Conservation (phyloP, 352 stramenopile species). For the Phytophthora megakarya region DNA sequence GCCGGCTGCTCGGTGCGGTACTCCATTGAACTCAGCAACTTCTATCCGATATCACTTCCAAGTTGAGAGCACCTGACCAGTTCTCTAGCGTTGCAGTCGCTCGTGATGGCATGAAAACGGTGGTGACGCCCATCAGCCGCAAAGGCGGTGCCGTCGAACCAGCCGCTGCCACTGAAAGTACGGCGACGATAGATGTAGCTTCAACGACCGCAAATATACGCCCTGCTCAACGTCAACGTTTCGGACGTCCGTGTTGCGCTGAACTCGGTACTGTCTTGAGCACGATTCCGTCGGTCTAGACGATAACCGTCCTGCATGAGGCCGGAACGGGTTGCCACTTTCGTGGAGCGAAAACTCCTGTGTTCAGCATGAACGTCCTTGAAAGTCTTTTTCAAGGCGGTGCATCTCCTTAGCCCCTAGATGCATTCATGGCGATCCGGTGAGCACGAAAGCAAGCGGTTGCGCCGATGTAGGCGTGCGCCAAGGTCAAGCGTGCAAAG, state of each 20-base stretch:
- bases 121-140: constrained; percentile 4
- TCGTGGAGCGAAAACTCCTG: constrained; percentile 2
- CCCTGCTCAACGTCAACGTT: constrained; percentile 4
- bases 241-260: constrained; percentile 3
- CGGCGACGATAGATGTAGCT: background rate
- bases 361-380: constrained; percentile 6
- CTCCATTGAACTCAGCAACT: too few species aligned
- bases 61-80: too few species aligned
- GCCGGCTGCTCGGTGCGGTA: constrained; percentile 4
- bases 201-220: background rate
- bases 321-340: constrained; percentile 6
- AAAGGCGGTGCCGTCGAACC: constrained; percentile 13
- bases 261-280: constrained; percentile 6
- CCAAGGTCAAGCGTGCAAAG: background rate
- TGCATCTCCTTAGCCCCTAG: background rate
- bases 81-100: too few species aligned
- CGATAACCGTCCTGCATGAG: constrained; percentile 10
- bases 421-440: background rate
- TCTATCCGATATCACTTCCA: too few species aligned
- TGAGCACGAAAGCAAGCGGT: background rate
- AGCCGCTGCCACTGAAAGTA: constrained; percentile 20
- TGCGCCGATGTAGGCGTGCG: background rate
- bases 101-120: background rate
- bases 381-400: constrained; percentile 18
- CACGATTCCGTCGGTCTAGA: constrained; percentile 8